These are phyloP conservation scores for Tricholoma hemisulphureum DNA, from an alignment of 768 basidiomycete genomes.

Conservation along the genomic window DNA sequence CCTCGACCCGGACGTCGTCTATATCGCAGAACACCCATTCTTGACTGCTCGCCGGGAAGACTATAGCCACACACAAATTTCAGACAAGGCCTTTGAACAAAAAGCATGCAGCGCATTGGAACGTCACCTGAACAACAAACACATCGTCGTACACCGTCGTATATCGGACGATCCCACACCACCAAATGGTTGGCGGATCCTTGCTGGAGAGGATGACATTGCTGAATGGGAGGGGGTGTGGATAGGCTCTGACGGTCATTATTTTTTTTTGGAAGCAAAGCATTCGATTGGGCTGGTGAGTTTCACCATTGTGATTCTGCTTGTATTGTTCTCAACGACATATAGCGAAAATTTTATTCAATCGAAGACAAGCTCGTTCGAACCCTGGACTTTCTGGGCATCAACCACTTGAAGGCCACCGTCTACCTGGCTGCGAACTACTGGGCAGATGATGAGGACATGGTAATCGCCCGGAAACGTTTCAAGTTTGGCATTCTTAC, in stretches of 20 bases:
- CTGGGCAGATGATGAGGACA: not conserved
- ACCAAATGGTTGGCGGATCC: not conserved
- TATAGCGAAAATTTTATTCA: not conserved
- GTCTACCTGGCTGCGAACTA: not conserved
- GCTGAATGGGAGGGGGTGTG: not conserved
- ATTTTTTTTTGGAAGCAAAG: not conserved
- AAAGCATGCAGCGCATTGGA: not conserved
- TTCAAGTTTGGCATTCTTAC: not conserved
- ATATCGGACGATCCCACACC: not conserved
- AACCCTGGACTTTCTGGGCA: not conserved
- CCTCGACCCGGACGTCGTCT: not conserved
- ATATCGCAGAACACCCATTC: not conserved
- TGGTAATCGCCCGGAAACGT: not conserved
- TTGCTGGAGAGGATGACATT: not conserved
- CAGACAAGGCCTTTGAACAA: not conserved
- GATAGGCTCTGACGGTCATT: not conserved
- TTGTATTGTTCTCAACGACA: not conserved
- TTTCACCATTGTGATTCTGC: not conserved
- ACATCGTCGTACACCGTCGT: not conserved
- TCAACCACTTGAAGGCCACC: not conserved
- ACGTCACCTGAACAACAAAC: not conserved
- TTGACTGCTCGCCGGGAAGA: not conserved
- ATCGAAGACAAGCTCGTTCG: not conserved
- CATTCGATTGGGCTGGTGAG: not conserved
- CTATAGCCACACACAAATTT: not conserved